Evolutionary conservation across 2,329 filamentous ascomycete genomes (phyloP), one percentile per base, ranked within the genome.

Genomic region (Polychaeton citri): DNA sequence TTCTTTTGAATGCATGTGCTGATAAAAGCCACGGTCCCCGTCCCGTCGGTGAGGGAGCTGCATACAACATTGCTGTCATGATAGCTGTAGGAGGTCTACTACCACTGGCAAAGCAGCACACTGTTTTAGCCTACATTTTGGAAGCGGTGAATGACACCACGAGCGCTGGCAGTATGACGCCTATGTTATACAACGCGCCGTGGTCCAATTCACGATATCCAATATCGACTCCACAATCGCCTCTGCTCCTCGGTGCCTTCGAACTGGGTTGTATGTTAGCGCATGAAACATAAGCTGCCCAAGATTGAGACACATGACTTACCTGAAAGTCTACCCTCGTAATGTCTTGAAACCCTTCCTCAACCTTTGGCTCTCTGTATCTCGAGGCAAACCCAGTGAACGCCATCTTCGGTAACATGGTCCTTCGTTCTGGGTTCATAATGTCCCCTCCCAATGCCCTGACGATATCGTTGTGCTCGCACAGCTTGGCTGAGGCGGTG

Each of bases 331-430:
- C 72, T 0, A 93, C 64, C 37, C 75, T 72, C 1, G 73, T 66
- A 21, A 98, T 73, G 46, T 95, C 84, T 43, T 80, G 64, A 50
- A 95, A 95, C 0, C 88, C 88, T 60, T 98, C 90, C 9, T 72
- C 68, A 2, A 71, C 40, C 26, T 68, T 71, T 1, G 88, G 90
- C 45, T 79, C 70, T 44, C 76, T 75, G 59, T 83, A 90, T 36
- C 83, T 72, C 6, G 76, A 73, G 12, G 68, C 64, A 52, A 85
- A 98, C 9, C 76, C 72, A 17, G 69, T 75, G 55, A 95, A 96
- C 0, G 90, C 88, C 43, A 90, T 66, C 31, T 72, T 74, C 0
- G 88, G 87, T 4, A 98, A 68, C 2, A 74, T 68, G 1, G 69
- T 63, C 43, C 90, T 72, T 17, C 74, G 72, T 58, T 96, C 88